Conservation (phyloP, 345 rosid genomes). For the Chamaenerion angustifolium region DNA sequence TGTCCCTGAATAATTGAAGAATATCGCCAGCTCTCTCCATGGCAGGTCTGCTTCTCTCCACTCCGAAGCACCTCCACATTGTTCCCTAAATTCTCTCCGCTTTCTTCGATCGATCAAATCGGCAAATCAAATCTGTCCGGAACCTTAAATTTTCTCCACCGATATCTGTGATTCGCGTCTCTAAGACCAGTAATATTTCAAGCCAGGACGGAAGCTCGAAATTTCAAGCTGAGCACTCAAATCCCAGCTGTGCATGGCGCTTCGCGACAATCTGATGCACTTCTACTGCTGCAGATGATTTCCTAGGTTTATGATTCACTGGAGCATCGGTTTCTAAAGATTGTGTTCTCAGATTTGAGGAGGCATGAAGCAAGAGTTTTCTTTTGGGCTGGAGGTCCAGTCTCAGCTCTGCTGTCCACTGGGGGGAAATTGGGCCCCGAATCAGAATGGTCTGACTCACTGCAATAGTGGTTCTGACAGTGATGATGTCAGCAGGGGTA, state of each 20-base stretch:
- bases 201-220: too few species aligned
- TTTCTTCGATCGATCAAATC: background rate
- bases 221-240: too few species aligned
- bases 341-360: conserved; percentile 5
- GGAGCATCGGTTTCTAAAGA: too few species aligned
- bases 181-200: too few species aligned
- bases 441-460: conserved; percentile 14
- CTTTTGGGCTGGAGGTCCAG: conserved; percentile 16
- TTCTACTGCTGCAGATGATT: background rate
- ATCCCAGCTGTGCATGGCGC: too few species aligned
- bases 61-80: background rate
- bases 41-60: conserved; percentile 1
- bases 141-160: background rate
- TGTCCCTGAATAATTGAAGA: background rate
- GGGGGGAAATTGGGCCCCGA: conserved; percentile 20
- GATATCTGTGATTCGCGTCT: too few species aligned
- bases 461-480: conserved; percentile 19
- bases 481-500: conserved; percentile 20
- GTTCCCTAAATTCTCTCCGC: conserved; percentile 1
- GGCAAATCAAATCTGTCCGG: background rate
- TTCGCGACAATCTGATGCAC: too few species aligned
- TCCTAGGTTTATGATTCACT: background rate
- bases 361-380: conserved; percentile 51
- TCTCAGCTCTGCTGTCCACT: conserved; percentile 16
- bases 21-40: background rate